phyloP scores from a whole-genome alignment of 192 early-diverging fungal genomes.

The Coemansia sp. region DNA sequence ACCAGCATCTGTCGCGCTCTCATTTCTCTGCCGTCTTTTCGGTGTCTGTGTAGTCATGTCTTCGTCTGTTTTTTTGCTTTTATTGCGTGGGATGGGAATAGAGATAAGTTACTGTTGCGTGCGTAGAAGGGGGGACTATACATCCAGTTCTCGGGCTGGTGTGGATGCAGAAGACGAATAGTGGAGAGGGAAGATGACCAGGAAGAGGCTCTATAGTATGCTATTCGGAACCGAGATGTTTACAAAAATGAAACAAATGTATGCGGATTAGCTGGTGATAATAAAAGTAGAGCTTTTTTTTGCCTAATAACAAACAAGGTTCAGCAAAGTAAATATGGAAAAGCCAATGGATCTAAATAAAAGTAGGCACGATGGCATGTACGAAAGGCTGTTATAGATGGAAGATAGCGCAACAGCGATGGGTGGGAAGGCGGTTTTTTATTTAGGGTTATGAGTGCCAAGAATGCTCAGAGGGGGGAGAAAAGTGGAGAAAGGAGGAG shows the following conservation, averaged over 20 bases:
- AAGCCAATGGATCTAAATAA: not conserved
- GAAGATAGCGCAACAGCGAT: not conserved
- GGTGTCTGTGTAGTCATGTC: not conserved
- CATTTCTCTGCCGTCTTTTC: not conserved
- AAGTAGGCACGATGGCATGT: not conserved
- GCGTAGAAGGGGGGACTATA: not conserved
- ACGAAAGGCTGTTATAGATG: not conserved
- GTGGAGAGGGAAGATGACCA: not conserved
- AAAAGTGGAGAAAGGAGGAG: not conserved
- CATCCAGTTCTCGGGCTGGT: not conserved
- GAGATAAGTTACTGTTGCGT: not conserved
- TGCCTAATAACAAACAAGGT: too few species aligned
- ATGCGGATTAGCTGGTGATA: not conserved
- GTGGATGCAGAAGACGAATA: not conserved
- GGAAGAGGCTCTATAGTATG: not conserved
- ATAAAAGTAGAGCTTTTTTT: not conserved
- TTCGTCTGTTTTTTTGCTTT: not conserved
- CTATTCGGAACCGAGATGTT: not conserved
- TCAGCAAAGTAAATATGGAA: not conserved
- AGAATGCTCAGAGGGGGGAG: not conserved
- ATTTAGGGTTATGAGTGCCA: conserved; percentile 5
- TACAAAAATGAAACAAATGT: not conserved
- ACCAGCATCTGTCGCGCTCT: not conserved
- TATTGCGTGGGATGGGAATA: not conserved
- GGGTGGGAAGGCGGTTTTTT: not conserved